These are phyloP conservation scores for Hemerocallis citrina DNA, from an alignment of 106 monocot genomes.

Conservation along the genomic window DNA sequence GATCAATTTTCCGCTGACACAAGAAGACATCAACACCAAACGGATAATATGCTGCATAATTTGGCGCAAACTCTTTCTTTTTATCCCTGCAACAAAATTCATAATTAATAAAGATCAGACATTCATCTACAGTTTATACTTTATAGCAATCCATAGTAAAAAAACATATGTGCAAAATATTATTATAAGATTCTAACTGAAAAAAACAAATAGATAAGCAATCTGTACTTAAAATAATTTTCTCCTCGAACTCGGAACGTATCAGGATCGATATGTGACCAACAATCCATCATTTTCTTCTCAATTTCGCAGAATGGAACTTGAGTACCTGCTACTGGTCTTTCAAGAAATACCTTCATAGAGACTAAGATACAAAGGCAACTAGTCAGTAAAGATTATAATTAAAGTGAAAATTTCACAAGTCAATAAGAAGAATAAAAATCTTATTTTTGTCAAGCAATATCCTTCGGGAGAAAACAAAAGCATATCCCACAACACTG, in stretches of 20 bases:
- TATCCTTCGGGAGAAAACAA: too few relatives aligned
- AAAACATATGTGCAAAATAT: too few relatives aligned
- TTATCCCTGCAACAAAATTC: conserved; percentile 58
- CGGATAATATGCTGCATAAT: conserved; percentile 81
- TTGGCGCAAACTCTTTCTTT: conserved; percentile 89
- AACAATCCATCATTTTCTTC: conserved; percentile 80
- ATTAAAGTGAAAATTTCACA: neutral
- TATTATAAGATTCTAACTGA: neutral
- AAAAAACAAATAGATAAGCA: too few relatives aligned
- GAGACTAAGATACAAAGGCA: neutral
- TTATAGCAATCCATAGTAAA: too few relatives aligned
- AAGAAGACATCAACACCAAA: conserved; percentile 95
- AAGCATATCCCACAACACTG: too few relatives aligned
- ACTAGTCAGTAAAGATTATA: too few relatives aligned
- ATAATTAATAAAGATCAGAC: too few relatives aligned
- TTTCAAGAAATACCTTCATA: conserved; percentile 55
- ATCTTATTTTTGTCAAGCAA: too few relatives aligned
- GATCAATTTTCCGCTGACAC: conserved; percentile 82
- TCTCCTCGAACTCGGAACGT: conserved; percentile 82
- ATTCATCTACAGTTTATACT: too few relatives aligned
- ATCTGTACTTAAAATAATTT: conserved; percentile 67
- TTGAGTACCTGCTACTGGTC: conserved; percentile 86
- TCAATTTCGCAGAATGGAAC: conserved; percentile 71
- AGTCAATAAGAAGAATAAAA: too few relatives aligned
- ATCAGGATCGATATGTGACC: conserved; percentile 73